Percentiles rank a stretch among this genome's conserved stretches.
These are phyloP conservation scores for Candida ponderosae DNA, from an alignment of 805 yeast genomes.

Conservation along the genomic window DNA sequence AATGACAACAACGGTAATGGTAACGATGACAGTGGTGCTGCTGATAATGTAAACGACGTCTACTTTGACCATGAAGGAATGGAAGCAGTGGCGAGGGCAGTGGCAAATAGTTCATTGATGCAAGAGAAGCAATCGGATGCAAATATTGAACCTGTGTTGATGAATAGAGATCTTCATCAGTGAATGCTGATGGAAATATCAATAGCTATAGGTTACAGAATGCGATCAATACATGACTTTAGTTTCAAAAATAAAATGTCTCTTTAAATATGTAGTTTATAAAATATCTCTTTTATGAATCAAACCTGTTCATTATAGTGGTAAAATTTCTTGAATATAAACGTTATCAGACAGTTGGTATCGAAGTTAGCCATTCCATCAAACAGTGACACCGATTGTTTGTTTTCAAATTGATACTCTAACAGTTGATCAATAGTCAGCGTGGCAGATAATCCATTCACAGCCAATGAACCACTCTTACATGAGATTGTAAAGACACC, in stretches of 20 bases:
- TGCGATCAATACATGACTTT: too few relatives aligned
- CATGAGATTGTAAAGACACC: slow-evolving; percentile 73
- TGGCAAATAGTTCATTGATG: too few relatives aligned
- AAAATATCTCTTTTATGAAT: too few relatives aligned
- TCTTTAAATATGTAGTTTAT: too few relatives aligned
- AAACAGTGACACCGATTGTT: slow-evolving; percentile 45
- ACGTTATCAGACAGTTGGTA: slow-evolving; percentile 57
- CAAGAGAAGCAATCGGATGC: too few relatives aligned
- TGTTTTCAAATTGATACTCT: slow-evolving; percentile 65
- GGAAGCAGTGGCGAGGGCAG: slow-evolving; percentile 21
- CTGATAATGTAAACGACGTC: background rate
- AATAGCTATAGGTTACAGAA: too few relatives aligned
- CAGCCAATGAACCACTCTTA: slow-evolving; percentile 61
- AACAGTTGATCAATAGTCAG: slow-evolving; percentile 67
- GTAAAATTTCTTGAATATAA: slow-evolving; percentile 72
- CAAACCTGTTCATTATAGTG: slow-evolving; percentile 24
- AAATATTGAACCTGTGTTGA: too few relatives aligned
- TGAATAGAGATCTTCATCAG: too few relatives aligned
- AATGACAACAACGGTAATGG: background rate
- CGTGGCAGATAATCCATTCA: slow-evolving; percentile 42
- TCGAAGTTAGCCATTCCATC: slow-evolving; percentile 63
- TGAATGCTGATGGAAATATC: too few relatives aligned
- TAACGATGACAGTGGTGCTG: background rate
- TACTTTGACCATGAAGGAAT: slow-evolving; percentile 13
- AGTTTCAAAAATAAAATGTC: too few relatives aligned